These are phyloP conservation scores for Amanita pallidorosea DNA, from an alignment of 768 basidiomycete genomes.

Conservation along the genomic window DNA sequence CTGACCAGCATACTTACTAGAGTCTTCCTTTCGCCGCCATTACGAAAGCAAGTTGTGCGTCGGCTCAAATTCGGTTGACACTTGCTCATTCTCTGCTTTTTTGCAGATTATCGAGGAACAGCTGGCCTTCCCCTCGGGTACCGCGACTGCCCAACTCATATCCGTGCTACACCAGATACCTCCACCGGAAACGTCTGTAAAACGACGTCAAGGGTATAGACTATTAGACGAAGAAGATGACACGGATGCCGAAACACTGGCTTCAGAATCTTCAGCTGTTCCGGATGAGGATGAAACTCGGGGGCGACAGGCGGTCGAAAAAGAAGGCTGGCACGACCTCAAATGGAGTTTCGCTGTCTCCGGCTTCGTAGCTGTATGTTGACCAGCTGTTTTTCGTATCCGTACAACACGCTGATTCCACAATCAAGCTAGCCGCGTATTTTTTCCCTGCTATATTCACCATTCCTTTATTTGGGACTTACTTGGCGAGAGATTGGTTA, in stretches of 20 bases:
- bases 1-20: constrained; percentile 22
- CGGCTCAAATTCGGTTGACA: neutral
- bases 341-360: constrained; percentile 72
- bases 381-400: neutral
- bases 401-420: constrained; percentile 5
- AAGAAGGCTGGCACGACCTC: constrained; percentile 70
- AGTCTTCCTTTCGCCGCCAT: constrained; percentile 92
- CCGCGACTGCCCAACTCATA: constrained; percentile 92
- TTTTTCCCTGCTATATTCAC: constrained; percentile 86
- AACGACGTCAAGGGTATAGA: constrained; percentile 47
- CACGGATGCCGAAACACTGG: constrained; percentile 7
- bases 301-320: constrained; percentile 41
- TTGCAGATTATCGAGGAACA: constrained; percentile 86
- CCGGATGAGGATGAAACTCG: constrained; percentile 21
- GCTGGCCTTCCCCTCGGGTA: constrained; percentile 89
- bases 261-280: constrained; percentile 11
- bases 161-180: constrained; percentile 78
- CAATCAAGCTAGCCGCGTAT: constrained; percentile 63
- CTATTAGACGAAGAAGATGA: constrained; percentile 25
- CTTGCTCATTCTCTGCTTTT: constrained; percentile 15
- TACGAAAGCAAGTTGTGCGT: constrained; percentile 87
- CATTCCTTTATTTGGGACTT: constrained; percentile 74
- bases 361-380: constrained; percentile 61
- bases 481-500: constrained; percentile 80
- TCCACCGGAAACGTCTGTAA: constrained; percentile 48